Percentiles rank a stretch among this genome's conserved stretches.
Conservation (phyloP, 805 yeast genomes). For the Brettanomyces naardenensis region DNA sequence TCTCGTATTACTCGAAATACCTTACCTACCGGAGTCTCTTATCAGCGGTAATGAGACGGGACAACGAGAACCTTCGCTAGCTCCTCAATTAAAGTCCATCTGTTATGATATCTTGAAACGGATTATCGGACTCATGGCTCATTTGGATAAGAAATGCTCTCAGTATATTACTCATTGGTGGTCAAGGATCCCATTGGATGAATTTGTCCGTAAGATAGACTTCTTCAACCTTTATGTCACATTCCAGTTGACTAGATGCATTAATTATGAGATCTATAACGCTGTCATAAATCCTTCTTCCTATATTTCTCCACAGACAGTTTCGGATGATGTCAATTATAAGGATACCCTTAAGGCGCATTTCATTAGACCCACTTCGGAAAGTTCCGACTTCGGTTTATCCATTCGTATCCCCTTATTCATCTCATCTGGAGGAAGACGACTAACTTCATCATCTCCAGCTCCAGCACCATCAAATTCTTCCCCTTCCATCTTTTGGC, state of each 20-base stretch:
- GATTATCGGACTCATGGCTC: slow-evolving; percentile 58
- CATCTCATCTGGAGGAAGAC: slow-evolving; percentile 14
- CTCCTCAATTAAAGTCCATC: slow-evolving; percentile 44
- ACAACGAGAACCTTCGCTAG: slow-evolving; percentile 1
- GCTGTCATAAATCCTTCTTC: slow-evolving; percentile 15
- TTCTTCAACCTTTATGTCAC: slow-evolving; percentile 70
- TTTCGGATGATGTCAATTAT: slow-evolving; percentile 24
- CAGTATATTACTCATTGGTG: slow-evolving; percentile 48
- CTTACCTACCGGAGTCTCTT: slow-evolving; percentile 45
- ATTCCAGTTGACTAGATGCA: slow-evolving; percentile 56
- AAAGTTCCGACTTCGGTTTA: slow-evolving; percentile 19
- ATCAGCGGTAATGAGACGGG: slow-evolving; percentile 18
- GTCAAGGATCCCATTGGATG: slow-evolving; percentile 32
- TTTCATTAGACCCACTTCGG: slow-evolving; percentile 19
- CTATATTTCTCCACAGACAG: slow-evolving; percentile 7
- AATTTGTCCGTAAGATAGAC: slow-evolving; percentile 51
- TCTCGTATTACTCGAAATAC: slow-evolving; percentile 61
- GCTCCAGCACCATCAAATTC: not conserved
- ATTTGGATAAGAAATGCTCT: slow-evolving; percentile 31
- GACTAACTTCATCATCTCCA: slow-evolving; percentile 8
- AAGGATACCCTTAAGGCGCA: slow-evolving; percentile 19
- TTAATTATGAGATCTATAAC: slow-evolving; percentile 26
- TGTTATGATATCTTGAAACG: slow-evolving; percentile 68
- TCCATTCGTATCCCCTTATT: slow-evolving; percentile 20
- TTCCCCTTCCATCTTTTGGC: slow-evolving; percentile 8